Base-by-base conservation (phyloP, 176 grass and related monocot genomes). In the Cenchrus fungigraminus region DNA sequence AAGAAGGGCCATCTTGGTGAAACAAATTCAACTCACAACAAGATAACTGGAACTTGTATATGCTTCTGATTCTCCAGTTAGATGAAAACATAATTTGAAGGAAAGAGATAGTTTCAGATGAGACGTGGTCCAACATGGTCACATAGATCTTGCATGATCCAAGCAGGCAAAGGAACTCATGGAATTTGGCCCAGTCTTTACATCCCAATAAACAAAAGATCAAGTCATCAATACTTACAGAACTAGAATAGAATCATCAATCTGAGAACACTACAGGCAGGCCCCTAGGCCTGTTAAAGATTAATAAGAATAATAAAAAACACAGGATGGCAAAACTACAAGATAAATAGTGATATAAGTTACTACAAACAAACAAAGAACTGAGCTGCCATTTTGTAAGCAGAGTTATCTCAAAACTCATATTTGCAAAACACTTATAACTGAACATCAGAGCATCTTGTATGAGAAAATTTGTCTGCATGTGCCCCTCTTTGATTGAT, bases 111-210 rank as follows among this genome's bases (percentile, higher is more conserved):
- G 58, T 58, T 2, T 82, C n/a, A 71, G 71, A 58, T 68, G 15
- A 54, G 12, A 68, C 53, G 29, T 34, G 28, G 11, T 25, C 45
- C 44, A 60, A 60, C 43, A 74, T 77, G 64, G 53, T 46, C 68
- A 62, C 20, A 91, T 75, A 22, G 31, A 68, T 80, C 69, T 47
- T 57, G 9, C 61, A 74, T 61, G 59, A 75, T 68, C 19, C 69
- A 80, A 49, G 50, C 61, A 60, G 87, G 50, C 68, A 83, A 75
- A 79, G 19, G 73, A 71, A 72, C 22, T 22, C 73, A 32, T 66
- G 66, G 50, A 73, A 59, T 50, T 16, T 79, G 0, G 25, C 14
- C 65, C 11, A 29, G 4, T 66, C 10, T 67, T 63, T 28, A 7
- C 17, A 28, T 63, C 53, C 42, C 28, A 60, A 12, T 32, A 51